These are phyloP conservation scores for Penicillium brasilianum DNA, from an alignment of 2,329 filamentous ascomycete genomes.

Conservation along the genomic window DNA sequence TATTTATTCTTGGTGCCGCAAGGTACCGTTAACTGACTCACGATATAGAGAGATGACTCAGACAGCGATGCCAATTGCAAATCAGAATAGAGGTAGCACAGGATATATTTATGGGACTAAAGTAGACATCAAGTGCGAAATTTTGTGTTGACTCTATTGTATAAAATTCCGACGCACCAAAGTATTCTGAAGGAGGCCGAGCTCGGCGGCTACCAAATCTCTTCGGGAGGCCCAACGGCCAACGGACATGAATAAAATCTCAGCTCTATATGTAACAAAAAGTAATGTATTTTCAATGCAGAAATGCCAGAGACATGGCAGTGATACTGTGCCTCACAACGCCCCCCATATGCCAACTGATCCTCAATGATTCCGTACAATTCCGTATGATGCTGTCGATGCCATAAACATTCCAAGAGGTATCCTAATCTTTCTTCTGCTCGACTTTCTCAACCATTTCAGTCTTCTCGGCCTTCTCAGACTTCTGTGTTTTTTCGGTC, in stretches of 20 bases:
- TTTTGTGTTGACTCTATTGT: not conserved
- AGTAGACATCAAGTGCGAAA: not conserved
- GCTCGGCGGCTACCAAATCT: not conserved
- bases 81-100: not conserved
- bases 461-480: conserved; percentile 1
- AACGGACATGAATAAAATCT: not conserved
- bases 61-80: not conserved
- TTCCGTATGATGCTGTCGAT: not conserved
- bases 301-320: conserved; percentile 16
- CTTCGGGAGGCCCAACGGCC: not conserved
- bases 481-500: conserved; percentile 12
- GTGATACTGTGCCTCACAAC: conserved; percentile 25
- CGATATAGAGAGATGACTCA: conserved; percentile 6
- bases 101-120: not conserved
- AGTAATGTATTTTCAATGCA: conserved; percentile 15
- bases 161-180: not conserved
- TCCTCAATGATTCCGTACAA: conserved; percentile 9
- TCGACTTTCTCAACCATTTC: conserved; percentile 15
- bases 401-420: not conserved
- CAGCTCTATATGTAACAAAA: conserved; percentile 2
- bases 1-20: not conserved
- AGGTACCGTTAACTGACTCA: conserved; percentile 3
- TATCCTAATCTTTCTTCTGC: conserved; percentile 23
- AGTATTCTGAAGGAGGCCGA: not conserved
- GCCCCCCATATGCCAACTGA: conserved; percentile 24